phyloP scores from a whole-genome alignment of 805 yeast genomes.

The Brettanomyces sp. region DNA sequence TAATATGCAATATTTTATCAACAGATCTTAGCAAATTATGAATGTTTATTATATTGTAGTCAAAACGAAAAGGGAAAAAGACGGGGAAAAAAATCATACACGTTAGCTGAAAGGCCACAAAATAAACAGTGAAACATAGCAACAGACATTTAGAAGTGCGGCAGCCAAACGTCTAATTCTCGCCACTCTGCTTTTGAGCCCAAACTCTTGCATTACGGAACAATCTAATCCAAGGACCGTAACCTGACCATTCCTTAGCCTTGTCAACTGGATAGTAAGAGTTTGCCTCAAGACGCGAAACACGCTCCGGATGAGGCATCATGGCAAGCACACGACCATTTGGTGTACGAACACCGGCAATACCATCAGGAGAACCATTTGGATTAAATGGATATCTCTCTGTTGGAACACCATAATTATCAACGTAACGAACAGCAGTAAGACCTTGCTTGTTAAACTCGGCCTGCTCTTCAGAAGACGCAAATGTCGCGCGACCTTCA shows the following conservation, averaged over 20 bases:
- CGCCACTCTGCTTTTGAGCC: slow-evolving; percentile 38
- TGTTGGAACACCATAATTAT: slow-evolving; percentile 81
- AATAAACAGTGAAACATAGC: too few relatives aligned
- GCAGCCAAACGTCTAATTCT: too few relatives aligned
- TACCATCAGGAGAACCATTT: slow-evolving; percentile 89
- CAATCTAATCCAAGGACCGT: slow-evolving; percentile 93
- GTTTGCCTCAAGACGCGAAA: slow-evolving; percentile 75
- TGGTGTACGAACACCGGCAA: slow-evolving; percentile 82
- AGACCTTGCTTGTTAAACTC: slow-evolving; percentile 44
- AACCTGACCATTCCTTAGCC: slow-evolving; percentile 59
- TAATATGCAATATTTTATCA: neutral
- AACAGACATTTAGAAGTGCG: too few relatives aligned
- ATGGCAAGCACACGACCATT: slow-evolving; percentile 93
- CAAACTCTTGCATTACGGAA: slow-evolving; percentile 90
- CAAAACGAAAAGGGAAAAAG: too few relatives aligned
- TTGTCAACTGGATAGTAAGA: slow-evolving; percentile 75
- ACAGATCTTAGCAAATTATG: too few relatives aligned
- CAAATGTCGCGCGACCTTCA: slow-evolving; percentile 85
- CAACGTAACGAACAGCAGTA: slow-evolving; percentile 71
- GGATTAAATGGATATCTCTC: slow-evolving; percentile 89
- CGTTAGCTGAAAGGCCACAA: too few relatives aligned
- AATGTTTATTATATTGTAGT: too few relatives aligned
- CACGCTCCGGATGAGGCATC: slow-evolving; percentile 99
- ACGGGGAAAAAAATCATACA: too few relatives aligned
- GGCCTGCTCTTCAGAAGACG: slow-evolving; percentile 32